phyloP scores from a whole-genome alignment of 2,329 filamentous ascomycete species.

The Colletotrichum tanaceti region DNA sequence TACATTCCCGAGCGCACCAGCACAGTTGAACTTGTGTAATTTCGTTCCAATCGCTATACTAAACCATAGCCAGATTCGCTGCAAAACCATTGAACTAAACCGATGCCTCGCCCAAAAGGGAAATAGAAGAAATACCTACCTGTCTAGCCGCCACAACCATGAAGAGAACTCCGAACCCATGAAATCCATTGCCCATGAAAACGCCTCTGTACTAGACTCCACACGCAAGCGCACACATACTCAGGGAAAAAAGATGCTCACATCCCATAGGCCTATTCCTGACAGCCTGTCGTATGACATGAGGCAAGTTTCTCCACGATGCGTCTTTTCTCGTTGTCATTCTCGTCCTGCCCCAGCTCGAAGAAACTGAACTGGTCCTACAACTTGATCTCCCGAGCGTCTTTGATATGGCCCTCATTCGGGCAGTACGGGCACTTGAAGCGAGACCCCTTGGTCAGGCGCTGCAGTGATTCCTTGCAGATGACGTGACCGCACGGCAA shows the following conservation, averaged over 20 bases:
- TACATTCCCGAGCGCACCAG: not conserved
- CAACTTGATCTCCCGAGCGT: slow-evolving; percentile 79
- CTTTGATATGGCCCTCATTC: slow-evolving; percentile 79
- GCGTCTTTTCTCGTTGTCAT: not conserved
- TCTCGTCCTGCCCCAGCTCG: not conserved
- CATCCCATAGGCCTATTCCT: not conserved
- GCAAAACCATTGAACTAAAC: slow-evolving; percentile 5
- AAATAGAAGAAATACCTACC: not conserved
- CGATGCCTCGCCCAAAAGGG: not conserved
- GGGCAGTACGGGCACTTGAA: slow-evolving; percentile 99
- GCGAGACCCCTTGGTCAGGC: slow-evolving; percentile 79
- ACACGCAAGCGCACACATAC: not conserved
- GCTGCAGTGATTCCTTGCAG: slow-evolving; percentile 83
- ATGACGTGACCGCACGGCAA: slow-evolving; percentile 96
- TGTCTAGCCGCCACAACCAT: not conserved
- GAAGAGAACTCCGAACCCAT: not conserved
- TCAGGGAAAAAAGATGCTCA: not conserved
- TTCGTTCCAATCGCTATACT: slow-evolving; percentile 1
- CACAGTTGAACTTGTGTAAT: slow-evolving; percentile 3
- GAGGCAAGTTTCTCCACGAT: slow-evolving; percentile 14
- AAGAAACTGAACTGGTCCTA: slow-evolving; percentile 48
- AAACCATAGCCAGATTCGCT: slow-evolving; percentile 14
- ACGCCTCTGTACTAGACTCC: not conserved
- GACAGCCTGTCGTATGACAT: slow-evolving; percentile 1
- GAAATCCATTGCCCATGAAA: not conserved